Evolutionary conservation across 2,329 filamentous ascomycete species (phyloP).

Genomic region (Purpureocillium takamizusanense): DNA sequence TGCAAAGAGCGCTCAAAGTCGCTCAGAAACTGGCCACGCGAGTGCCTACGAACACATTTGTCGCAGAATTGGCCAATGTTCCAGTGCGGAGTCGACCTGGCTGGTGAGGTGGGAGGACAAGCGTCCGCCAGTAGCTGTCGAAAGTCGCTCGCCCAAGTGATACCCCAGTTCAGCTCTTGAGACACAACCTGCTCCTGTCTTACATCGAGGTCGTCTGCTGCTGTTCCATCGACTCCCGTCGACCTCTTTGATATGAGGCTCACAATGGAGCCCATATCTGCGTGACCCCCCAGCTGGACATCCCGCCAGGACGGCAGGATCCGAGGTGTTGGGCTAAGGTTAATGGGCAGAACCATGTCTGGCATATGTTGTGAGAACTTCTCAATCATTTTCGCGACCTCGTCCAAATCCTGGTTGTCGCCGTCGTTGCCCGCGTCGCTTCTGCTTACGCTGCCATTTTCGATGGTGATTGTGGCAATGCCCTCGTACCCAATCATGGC

Average conservation of each 20-base stretch:
- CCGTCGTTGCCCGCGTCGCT: slow-evolving; percentile 22
- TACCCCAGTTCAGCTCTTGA: background rate
- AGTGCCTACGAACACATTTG: slow-evolving; percentile 54
- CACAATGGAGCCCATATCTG: slow-evolving; percentile 16
- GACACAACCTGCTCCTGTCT: background rate
- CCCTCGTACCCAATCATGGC: slow-evolving; percentile 29
- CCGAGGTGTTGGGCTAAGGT: slow-evolving; percentile 43
- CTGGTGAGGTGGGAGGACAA: slow-evolving; percentile 54
- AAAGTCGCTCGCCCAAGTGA: slow-evolving; percentile 17
- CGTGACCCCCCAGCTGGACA: slow-evolving; percentile 7
- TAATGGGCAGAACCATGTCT: slow-evolving; percentile 79
- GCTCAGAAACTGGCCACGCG: slow-evolving; percentile 55
- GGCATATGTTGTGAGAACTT: slow-evolving; percentile 65
- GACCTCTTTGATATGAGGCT: slow-evolving; percentile 19
- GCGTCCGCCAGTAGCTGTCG: slow-evolving; percentile 35
- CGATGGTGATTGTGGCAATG: slow-evolving; percentile 46
- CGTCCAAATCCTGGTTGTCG: slow-evolving; percentile 27
- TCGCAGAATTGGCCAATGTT: slow-evolving; percentile 56
- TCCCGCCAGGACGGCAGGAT: slow-evolving; percentile 53
- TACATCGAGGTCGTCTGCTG: background rate
- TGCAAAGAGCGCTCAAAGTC: slow-evolving; percentile 58
- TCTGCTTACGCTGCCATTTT: slow-evolving; percentile 49
- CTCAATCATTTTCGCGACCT: slow-evolving; percentile 57
- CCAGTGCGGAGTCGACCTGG: slow-evolving; percentile 51
- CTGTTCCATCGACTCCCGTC: too few species aligned